Evolutionary conservation across 768 basidiomycete species (phyloP), one percentile per base, ranked within the genome.

Genomic region (Boletellus ananas): DNA sequence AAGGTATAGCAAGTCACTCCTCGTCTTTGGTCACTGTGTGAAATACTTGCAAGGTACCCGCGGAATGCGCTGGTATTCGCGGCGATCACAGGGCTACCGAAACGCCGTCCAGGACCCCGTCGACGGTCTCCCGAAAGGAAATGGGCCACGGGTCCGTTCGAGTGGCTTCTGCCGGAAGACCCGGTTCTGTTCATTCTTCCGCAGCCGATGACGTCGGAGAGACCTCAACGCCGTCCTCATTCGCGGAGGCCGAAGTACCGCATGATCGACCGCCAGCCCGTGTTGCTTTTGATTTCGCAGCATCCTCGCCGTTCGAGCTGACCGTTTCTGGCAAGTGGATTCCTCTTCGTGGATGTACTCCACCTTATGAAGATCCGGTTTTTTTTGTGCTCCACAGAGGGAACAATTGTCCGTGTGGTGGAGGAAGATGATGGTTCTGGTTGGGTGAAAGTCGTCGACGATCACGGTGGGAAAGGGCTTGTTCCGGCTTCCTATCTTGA

Each of bases 401-500:
- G 85, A 23, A 65, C 71, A 34, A 65, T 62, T 4, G 84, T 94
- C 14, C 74, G 75, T 49, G 74, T 94, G 34, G 62, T 89, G 17
- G 90, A 93, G 62, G 79, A 83, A 52, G 89, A 93, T 52, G 90
- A 91, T 58, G 89, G 88, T 11, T 89, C 87, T 14, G 90, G 90
- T 3, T 92, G 90, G 90, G 79, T 87, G 11, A 92, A 92, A 63
- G 86, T 91, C 9, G 64, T 69, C 20, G 77, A 86, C 59, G 60
- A 68, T 34, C 65, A 66, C n/a, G 80, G 82, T 51, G 74, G 75
- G 48, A 78, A 79, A 57, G 90, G 90, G 9, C 79, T 92, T 35
- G 83, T 91, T 11, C 90, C 90, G n/a, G 87, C 87, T n/a, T 82
- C 87, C 20, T 92, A 92, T 72, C 65, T 90, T 45, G 75, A 79